These are phyloP conservation scores for Trichomonascaceae sp. DNA, from an alignment of 1,139 yeast species.

Conservation along the genomic window DNA sequence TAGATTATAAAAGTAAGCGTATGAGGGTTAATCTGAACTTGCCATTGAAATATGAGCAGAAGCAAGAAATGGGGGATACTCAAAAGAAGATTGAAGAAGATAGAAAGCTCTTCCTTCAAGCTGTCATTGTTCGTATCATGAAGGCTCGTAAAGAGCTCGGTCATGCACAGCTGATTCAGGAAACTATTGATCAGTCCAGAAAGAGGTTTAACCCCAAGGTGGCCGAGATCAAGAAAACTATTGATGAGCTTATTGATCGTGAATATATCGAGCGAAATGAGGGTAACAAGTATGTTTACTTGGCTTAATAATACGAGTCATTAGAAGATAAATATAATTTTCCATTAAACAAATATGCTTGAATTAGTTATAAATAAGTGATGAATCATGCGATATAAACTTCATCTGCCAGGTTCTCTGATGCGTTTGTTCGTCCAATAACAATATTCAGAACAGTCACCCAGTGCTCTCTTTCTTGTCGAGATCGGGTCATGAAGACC, in stretches of 20 bases:
- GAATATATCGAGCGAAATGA: conserved; percentile 78
- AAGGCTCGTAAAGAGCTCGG: conserved; percentile 78
- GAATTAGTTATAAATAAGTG: conserved; percentile 1
- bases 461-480: conserved; percentile 84
- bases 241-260: conserved; percentile 78
- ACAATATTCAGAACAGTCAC: conserved; percentile 58
- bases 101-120: conserved; percentile 79
- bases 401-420: conserved; percentile 23
- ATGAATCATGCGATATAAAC: conserved; percentile 12
- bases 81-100: conserved; percentile 82
- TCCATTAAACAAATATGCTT: neutral
- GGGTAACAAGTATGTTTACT: conserved; percentile 69
- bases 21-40: conserved; percentile 78
- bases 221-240: conserved; percentile 79
- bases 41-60: conserved; percentile 72
- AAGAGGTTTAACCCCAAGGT: conserved; percentile 81
- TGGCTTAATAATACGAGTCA: conserved; percentile 44
- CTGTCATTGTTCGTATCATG: conserved; percentile 95
- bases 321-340: neutral
- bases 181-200: conserved; percentile 81
- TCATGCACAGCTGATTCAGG: conserved; percentile 78
- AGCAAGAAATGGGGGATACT: conserved; percentile 75
- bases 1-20: conserved; percentile 80
- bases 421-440: conserved; percentile 46
- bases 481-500: conserved; percentile 73